Conservation (phyloP, 345 rosid species). For the Noccaea caerulescens region DNA sequence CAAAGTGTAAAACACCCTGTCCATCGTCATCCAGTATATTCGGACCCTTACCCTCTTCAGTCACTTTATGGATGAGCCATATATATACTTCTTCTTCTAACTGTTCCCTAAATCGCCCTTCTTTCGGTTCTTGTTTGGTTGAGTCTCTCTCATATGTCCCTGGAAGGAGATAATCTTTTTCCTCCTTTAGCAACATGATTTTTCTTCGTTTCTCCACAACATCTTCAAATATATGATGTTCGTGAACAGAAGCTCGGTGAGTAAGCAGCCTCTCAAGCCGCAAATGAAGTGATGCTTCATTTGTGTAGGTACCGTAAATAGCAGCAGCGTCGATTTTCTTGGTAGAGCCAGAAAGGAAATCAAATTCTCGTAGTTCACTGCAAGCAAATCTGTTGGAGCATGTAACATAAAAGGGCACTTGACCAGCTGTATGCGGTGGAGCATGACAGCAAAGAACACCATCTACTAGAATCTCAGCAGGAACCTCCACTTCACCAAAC, state of each 20-base stretch:
- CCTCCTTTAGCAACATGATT: constrained; percentile 73
- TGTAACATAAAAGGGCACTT: constrained; percentile 85
- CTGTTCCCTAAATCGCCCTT: constrained; percentile 51
- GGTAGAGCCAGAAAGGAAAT: constrained; percentile 58
- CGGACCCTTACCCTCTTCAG: constrained; percentile 83
- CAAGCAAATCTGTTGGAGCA: constrained; percentile 92
- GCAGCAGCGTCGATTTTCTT: constrained; percentile 49
- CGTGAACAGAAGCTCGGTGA: constrained; percentile 41
- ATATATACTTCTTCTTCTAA: constrained; percentile 67
- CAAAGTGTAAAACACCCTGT: constrained; percentile 82
- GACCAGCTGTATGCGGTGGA: constrained; percentile 71
- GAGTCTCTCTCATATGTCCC: constrained; percentile 45
- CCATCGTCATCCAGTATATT: constrained; percentile 68
- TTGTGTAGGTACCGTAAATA: constrained; percentile 47
- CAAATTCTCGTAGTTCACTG: constrained; percentile 95
- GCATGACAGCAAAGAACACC: constrained; percentile 78
- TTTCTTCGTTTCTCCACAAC: constrained; percentile 54
- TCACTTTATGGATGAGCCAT: constrained; percentile 76
- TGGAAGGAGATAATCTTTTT: constrained; percentile 55
- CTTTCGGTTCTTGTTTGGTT: constrained; percentile 44
- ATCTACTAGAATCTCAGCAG: constrained; percentile 70
- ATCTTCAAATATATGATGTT: constrained; percentile 47
- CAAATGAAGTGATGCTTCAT: constrained; percentile 55
- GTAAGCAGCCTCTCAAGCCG: constrained; percentile 65
- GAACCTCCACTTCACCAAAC: constrained; percentile 98